phyloP scores from a whole-genome alignment of 306 rosid genomes.

The Fragaria nilgerrensis region DNA sequence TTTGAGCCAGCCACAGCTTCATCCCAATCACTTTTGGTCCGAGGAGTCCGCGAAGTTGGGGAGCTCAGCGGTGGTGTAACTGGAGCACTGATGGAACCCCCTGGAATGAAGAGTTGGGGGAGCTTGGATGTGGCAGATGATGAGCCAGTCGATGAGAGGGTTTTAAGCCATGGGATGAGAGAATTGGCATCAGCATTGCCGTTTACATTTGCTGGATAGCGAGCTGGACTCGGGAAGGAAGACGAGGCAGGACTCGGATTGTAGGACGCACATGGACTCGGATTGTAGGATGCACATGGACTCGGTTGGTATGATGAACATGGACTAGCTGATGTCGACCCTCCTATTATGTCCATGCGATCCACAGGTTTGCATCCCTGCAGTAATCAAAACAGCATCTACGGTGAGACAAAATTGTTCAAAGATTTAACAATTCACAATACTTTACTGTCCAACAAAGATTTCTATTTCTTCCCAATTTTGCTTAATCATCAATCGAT shows the following conservation, averaged over 20 bases:
- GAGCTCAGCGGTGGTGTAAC: conserved; percentile 67
- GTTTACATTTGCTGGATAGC: conserved; percentile 35
- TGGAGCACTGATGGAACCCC: conserved; percentile 63
- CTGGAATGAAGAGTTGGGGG: conserved; percentile 43
- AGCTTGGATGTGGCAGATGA: conserved; percentile 49
- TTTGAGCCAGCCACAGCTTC: conserved; percentile 38
- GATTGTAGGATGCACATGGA: conserved; percentile 46
- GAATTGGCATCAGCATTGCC: conserved; percentile 53
- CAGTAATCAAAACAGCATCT: not conserved
- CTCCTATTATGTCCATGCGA: conserved; percentile 54
- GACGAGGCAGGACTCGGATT: conserved; percentile 61
- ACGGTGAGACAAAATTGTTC: not conserved
- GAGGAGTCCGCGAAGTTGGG: conserved; percentile 53
- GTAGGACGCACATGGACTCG: conserved; percentile 44
- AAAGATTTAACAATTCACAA: not conserved
- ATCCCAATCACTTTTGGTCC: conserved; percentile 51
- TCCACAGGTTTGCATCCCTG: conserved; percentile 59
- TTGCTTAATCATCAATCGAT: not conserved
- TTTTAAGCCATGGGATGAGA: conserved; percentile 65
- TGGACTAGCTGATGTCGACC: conserved; percentile 55
- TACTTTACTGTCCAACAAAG: not conserved
- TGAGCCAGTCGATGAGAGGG: conserved; percentile 52
- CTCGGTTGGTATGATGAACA: conserved; percentile 52
- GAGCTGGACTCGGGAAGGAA: conserved; percentile 61
- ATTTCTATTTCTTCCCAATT: no score